Percentiles rank a stretch among this genome's conserved stretches.
Evolutionary conservation across 192 early-diverging fungal genomes (phyloP).

Genomic region (Podila horticola): DNA sequence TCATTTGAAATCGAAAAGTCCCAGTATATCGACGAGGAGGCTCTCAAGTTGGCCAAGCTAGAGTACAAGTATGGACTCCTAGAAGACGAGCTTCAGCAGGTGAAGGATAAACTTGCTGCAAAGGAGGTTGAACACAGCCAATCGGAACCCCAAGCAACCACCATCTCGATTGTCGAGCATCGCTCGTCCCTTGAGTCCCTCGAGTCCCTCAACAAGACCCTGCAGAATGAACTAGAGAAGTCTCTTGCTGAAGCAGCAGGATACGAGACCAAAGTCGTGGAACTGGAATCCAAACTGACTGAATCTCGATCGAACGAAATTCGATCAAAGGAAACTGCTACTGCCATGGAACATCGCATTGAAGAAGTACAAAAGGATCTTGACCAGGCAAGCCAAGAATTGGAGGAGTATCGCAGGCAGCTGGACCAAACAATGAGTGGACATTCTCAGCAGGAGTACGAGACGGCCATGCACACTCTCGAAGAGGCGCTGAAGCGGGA

Average conservation of each 20-base stretch:
- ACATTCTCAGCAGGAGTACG: too few species aligned
- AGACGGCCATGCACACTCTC: neutral
- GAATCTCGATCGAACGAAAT: neutral
- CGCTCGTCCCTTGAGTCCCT: neutral
- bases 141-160: neutral
- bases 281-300: neutral
- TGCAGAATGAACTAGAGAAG: neutral
- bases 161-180: neutral
- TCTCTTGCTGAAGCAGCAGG: neutral
- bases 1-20: constrained; percentile 40
- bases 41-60: constrained; percentile 26
- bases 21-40: constrained; percentile 35
- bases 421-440: too few species aligned
- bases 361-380: too few species aligned
- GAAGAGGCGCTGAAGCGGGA: constrained; percentile 10
- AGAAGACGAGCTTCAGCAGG: constrained; percentile 9
- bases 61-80: constrained; percentile 24
- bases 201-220: neutral
- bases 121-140: neutral
- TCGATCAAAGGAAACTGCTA: neutral
- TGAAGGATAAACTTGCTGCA: neutral
- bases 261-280: neutral
- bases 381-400: too few species aligned
- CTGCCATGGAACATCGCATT: neutral
- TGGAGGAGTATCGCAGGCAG: too few species aligned